Percentiles rank a stretch among this genome's conserved stretches.
Evolutionary conservation across 176 grass and related monocot genomes (phyloP).

Genomic region (Raddia guianensis): DNA sequence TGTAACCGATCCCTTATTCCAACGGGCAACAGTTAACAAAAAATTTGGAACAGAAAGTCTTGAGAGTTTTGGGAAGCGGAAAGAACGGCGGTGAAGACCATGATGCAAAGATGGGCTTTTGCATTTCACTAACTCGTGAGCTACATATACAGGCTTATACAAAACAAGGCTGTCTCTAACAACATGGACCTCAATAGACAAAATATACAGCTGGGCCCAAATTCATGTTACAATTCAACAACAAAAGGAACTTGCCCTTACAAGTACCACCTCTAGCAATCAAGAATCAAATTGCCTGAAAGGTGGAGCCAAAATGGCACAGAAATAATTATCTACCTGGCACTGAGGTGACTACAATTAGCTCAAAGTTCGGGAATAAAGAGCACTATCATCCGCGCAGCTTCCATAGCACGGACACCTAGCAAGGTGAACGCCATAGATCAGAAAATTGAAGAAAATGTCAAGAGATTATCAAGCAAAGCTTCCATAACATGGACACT

Average conservation of each 20-base stretch:
- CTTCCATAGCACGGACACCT: conserved; percentile 50
- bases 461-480: not conserved
- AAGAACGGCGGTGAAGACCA: not conserved
- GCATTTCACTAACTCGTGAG: conserved; percentile 46
- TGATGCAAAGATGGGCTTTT: conserved; percentile 36
- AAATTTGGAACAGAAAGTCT: not conserved
- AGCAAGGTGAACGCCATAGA: conserved; percentile 8
- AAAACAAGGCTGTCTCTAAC: conserved; percentile 36
- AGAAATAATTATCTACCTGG: conserved; percentile 58
- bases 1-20: not conserved
- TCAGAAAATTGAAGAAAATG: conserved; percentile 33
- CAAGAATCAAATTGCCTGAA: conserved; percentile 39
- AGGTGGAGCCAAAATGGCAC: conserved; percentile 46
- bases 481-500: not conserved
- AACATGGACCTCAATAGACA: conserved; percentile 44
- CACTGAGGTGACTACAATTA: conserved; percentile 54
- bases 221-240: conserved; percentile 38
- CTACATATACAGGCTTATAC: conserved; percentile 51
- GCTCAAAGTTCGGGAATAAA: conserved; percentile 39
- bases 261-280: conserved; percentile 38
- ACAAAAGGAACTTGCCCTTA: conserved; percentile 40
- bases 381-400: conserved; percentile 41
- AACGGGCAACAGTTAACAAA: not conserved
- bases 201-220: conserved; percentile 54
- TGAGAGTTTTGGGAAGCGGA: not conserved